Conservation (phyloP, 2,329 filamentous ascomycete genomes). For the Cladophialophora exuberans region DNA sequence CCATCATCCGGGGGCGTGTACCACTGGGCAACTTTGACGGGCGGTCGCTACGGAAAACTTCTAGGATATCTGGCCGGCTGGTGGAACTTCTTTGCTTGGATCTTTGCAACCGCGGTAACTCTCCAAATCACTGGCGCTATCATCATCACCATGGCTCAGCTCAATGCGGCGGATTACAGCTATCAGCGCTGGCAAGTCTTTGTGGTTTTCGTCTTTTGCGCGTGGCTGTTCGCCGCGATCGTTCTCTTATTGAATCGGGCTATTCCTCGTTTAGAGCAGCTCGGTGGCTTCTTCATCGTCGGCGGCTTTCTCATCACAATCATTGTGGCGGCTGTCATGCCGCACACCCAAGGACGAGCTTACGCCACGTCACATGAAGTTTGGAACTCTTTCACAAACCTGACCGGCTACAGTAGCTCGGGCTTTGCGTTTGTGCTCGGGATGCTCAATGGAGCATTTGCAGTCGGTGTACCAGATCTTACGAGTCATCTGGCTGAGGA, state of each 20-base stretch:
- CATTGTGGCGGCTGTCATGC: constrained; percentile 41
- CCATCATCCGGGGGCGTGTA: constrained; percentile 64
- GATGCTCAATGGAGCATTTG: constrained; percentile 72
- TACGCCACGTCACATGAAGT: constrained; percentile 56
- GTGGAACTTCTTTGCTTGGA: constrained; percentile 58
- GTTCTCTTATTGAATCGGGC: constrained; percentile 50
- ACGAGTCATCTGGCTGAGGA: constrained; percentile 67
- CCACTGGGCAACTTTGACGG: constrained; percentile 64
- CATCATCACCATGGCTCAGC: too few relatives aligned
- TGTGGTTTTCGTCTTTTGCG: constrained; percentile 55
- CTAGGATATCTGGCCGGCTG: constrained; percentile 53
- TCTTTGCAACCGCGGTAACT: constrained; percentile 66
- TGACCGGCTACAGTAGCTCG: constrained; percentile 46
- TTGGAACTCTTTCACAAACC: constrained; percentile 60
- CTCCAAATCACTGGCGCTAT: too few relatives aligned
- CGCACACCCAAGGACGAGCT: constrained; percentile 21
- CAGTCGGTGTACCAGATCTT: constrained; percentile 68
- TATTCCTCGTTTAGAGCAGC: constrained; percentile 36
- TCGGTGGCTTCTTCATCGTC: constrained; percentile 56
- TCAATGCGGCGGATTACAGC: constrained; percentile 52
- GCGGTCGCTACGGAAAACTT: constrained; percentile 58
- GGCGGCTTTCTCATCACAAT: constrained; percentile 52
- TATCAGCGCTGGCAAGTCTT: constrained; percentile 63
- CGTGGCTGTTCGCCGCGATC: constrained; percentile 26
- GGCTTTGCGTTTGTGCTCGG: constrained; percentile 64